Evolutionary conservation across 345 rosid species (phyloP).

Genomic region (Arabidopsis suecica): DNA sequence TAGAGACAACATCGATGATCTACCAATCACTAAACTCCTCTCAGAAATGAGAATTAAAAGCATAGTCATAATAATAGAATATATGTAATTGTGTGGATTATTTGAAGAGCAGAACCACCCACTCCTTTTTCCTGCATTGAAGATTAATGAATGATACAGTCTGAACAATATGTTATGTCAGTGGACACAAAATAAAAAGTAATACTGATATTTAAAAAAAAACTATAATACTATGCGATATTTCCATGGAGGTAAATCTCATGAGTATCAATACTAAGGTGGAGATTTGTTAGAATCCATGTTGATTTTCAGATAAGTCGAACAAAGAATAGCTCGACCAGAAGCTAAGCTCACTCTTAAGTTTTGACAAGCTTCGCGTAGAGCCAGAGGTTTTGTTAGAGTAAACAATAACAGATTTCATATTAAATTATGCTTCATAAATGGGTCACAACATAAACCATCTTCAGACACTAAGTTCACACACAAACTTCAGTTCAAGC

Average conservation of each 20-base stretch:
- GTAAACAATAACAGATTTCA: background rate
- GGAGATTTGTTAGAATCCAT: background rate
- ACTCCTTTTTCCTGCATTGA: background rate
- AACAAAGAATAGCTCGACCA: too few relatives aligned
- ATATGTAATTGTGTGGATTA: background rate
- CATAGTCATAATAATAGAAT: background rate
- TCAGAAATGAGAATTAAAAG: background rate
- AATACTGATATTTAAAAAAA: background rate
- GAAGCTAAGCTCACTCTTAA: background rate
- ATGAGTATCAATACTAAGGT: background rate
- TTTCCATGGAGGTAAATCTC: background rate
- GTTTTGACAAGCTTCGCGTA: background rate
- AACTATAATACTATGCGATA: too few relatives aligned
- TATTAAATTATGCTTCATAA: constrained; percentile 1
- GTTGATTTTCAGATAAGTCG: too few relatives aligned
- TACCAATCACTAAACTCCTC: background rate
- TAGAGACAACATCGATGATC: background rate
- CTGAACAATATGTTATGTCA: background rate
- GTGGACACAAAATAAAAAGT: background rate
- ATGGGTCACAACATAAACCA: constrained; percentile 23
- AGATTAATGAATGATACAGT: background rate
- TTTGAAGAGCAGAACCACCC: background rate
- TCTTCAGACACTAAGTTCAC: constrained; percentile 27
- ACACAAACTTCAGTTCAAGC: constrained; percentile 30
- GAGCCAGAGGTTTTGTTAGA: too few relatives aligned